These are phyloP conservation scores for Brassica juncea DNA, from an alignment of 345 rosid species.

Conservation along the genomic window DNA sequence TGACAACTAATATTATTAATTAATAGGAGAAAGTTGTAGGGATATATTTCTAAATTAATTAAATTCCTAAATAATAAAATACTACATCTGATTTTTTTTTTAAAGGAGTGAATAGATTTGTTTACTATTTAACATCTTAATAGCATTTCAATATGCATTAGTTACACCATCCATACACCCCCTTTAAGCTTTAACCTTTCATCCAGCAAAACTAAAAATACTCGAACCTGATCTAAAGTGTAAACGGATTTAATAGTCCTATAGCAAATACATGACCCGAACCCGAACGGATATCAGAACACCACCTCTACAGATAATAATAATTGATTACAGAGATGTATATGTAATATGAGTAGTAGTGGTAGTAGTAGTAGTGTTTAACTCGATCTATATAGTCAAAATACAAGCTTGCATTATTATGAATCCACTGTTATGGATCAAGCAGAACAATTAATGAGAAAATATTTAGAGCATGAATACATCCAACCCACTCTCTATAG, in stretches of 20 bases:
- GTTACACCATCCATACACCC: not conserved
- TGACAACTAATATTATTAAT: not conserved
- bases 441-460: conserved; percentile 1
- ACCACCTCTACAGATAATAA: not conserved
- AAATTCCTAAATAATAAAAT: not conserved
- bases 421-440: conserved; percentile 37
- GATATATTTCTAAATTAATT: not conserved
- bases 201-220: not conserved
- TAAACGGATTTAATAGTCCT: no score
- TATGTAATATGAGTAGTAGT: not conserved
- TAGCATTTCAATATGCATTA: not conserved
- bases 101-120: not conserved
- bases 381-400: conserved; percentile 12
- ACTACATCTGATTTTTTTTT: not conserved
- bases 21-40: not conserved
- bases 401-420: conserved; percentile 25
- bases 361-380: not conserved
- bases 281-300: no score
- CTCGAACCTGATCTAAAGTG: no score
- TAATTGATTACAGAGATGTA: conserved; percentile 8
- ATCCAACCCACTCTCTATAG: conserved; percentile 7
- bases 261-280: no score
- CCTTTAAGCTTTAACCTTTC: not conserved
- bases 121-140: not conserved
- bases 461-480: conserved; percentile 7